phyloP scores from a whole-genome alignment of 306 rosid species.

The Inga leiocalycina region DNA sequence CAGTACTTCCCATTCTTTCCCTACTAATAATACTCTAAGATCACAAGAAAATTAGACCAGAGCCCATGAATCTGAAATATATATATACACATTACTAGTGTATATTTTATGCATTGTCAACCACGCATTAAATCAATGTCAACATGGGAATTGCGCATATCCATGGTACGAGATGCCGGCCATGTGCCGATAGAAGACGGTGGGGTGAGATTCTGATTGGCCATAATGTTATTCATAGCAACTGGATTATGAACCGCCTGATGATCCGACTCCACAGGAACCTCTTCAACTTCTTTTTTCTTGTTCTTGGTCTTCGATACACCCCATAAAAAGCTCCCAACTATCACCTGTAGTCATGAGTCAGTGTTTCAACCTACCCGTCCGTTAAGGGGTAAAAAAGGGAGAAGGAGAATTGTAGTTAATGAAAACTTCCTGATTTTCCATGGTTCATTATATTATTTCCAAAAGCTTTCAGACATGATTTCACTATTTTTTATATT shows the following conservation, averaged over 20 bases:
- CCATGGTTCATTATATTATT: neutral
- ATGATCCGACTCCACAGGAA: constrained; percentile 55
- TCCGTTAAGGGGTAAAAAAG: neutral
- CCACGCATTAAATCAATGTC: constrained; percentile 96
- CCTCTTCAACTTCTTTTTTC: constrained; percentile 64
- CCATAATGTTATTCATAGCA: constrained; percentile 41
- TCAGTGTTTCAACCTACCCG: constrained; percentile 26
- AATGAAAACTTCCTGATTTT: neutral
- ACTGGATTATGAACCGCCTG: constrained; percentile 57
- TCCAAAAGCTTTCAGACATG: neutral
- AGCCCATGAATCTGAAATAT: constrained; percentile 39
- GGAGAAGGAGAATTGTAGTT: neutral
- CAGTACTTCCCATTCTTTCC: constrained; percentile 48
- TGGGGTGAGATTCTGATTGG: constrained; percentile 56
- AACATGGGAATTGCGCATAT: constrained; percentile 69
- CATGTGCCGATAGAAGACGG: constrained; percentile 58
- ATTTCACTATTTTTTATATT: neutral
- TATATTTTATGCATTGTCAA: constrained; percentile 33
- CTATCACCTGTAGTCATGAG: constrained; percentile 64
- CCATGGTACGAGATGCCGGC: constrained; percentile 61
- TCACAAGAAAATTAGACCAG: constrained; percentile 48
- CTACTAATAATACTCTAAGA: constrained; percentile 20
- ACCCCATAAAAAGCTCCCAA: constrained; percentile 92
- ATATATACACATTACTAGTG: constrained; percentile 37
- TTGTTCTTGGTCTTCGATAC: constrained; percentile 67